Percentiles rank a stretch among this genome's conserved stretches.
Conservation (phyloP, 768 basidiomycete species). For the Leccinum fibrillosum region DNA sequence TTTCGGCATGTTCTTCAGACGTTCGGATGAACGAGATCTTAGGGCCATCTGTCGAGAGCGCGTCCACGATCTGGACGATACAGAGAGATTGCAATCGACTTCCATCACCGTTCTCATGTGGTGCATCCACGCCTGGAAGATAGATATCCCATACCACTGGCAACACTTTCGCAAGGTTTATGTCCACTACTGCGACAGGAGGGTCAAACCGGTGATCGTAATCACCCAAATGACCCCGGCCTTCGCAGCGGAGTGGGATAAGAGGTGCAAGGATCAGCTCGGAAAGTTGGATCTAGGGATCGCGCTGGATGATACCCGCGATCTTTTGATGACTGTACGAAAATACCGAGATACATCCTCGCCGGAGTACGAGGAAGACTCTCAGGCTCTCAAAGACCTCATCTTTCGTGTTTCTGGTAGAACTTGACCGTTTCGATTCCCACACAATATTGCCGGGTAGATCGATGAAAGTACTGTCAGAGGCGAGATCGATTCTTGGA, state of each 20-base stretch:
- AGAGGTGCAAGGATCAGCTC: conserved; percentile 20
- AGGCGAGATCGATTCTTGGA: neutral
- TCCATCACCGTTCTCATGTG: conserved; percentile 22
- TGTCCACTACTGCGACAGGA: conserved; percentile 23
- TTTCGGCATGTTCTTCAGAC: conserved; percentile 11
- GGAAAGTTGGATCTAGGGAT: conserved; percentile 7
- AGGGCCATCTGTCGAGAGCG: conserved; percentile 17
- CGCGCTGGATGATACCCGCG: neutral
- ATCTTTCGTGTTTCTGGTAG: conserved; percentile 15
- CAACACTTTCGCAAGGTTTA: conserved; percentile 26
- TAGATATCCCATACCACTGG: conserved; percentile 26
- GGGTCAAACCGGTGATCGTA: conserved; percentile 23
- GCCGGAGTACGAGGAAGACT: conserved; percentile 18
- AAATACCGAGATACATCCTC: conserved; percentile 13
- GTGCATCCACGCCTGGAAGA: conserved; percentile 31
- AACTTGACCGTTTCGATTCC: neutral
- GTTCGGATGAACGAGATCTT: conserved; percentile 23
- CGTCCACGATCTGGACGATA: conserved; percentile 9
- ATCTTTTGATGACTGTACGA: conserved; percentile 16
- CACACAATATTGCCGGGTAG: neutral
- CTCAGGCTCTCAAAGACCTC: conserved; percentile 15
- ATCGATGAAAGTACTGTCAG: neutral
- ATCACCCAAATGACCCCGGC: conserved; percentile 24
- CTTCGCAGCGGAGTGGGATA: conserved; percentile 13
- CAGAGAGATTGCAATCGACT: conserved; percentile 4